Percentiles rank a stretch among this genome's conserved stretches.
phyloP scores from a whole-genome alignment of 2,329 filamentous ascomycete species.

The Calonectria ilicicola region DNA sequence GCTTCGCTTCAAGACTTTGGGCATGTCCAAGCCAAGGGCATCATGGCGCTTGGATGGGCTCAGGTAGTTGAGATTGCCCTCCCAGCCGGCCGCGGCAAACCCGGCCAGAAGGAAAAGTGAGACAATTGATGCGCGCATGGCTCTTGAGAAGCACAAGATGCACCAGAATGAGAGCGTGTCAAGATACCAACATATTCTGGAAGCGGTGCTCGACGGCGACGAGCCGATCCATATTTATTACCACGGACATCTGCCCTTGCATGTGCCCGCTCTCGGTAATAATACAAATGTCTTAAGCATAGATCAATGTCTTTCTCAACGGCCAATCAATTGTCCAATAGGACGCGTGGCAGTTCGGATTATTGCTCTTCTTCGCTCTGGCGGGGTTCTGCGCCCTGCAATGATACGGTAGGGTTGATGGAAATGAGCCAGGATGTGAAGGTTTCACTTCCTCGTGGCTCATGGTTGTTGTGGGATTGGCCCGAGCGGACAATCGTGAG shows the following conservation, averaged over 20 bases:
- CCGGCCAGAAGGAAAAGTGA: background rate
- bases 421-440: background rate
- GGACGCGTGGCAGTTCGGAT: background rate
- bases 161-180: background rate
- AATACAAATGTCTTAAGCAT: background rate
- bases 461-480: background rate
- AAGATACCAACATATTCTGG: background rate
- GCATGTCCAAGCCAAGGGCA: constrained; percentile 73
- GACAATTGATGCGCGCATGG: background rate
- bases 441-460: background rate
- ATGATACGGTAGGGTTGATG: background rate
- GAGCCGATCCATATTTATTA: background rate
- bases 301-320: background rate
- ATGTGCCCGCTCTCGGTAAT: background rate
- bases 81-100: constrained; percentile 2
- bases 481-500: background rate
- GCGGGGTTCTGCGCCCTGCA: background rate
- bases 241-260: background rate
- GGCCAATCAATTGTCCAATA: background rate
- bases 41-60: constrained; percentile 75
- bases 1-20: constrained; percentile 31
- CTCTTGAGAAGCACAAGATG: background rate
- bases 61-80: constrained; percentile 73
- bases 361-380: background rate
- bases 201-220: background rate